Evolutionary conservation across 2,329 filamentous ascomycete species (phyloP).

Genomic region (Microdochium bolleyi): DNA sequence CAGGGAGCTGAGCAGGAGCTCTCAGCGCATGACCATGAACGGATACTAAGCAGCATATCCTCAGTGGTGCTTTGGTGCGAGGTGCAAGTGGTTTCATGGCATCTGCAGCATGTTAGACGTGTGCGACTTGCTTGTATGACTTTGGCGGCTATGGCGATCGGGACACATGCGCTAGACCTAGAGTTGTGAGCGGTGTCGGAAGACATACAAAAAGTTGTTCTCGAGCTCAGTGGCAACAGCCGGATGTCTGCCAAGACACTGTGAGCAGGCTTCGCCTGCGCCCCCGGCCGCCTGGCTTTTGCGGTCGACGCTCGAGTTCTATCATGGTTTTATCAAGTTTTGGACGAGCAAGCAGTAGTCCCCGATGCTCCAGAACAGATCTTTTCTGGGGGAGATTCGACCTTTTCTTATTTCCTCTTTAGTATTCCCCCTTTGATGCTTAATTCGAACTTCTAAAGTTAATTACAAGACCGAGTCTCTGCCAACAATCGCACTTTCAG

Average conservation of each 20-base stretch:
- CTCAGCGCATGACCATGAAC: conserved; percentile 97
- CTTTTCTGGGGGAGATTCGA: conserved; percentile 24
- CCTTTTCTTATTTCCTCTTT: conserved; percentile 36
- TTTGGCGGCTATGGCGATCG: background rate
- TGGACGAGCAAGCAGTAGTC: conserved; percentile 28
- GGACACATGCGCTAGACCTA: background rate
- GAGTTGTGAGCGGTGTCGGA: background rate
- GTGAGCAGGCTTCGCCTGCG: background rate
- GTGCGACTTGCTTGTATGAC: background rate
- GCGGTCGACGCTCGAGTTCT: background rate
- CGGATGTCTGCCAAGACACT: background rate
- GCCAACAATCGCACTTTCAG: conserved; percentile 26
- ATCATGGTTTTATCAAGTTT: conserved; percentile 27
- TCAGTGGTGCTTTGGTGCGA: background rate
- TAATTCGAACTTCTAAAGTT: conserved; percentile 26
- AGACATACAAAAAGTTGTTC: background rate
- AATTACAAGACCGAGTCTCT: conserved; percentile 26
- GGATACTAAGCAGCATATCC: conserved; percentile 63
- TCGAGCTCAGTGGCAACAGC: background rate
- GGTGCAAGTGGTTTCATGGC: background rate
- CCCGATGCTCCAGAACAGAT: conserved; percentile 10
- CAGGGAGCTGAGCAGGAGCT: conserved; percentile 91
- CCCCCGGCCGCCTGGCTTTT: background rate
- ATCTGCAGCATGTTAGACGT: background rate
- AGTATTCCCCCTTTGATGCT: conserved; percentile 28